Percentiles rank a stretch among this genome's conserved stretches.
phyloP scores from a whole-genome alignment of 1,139 yeast genomes.

The Candida sp. region DNA sequence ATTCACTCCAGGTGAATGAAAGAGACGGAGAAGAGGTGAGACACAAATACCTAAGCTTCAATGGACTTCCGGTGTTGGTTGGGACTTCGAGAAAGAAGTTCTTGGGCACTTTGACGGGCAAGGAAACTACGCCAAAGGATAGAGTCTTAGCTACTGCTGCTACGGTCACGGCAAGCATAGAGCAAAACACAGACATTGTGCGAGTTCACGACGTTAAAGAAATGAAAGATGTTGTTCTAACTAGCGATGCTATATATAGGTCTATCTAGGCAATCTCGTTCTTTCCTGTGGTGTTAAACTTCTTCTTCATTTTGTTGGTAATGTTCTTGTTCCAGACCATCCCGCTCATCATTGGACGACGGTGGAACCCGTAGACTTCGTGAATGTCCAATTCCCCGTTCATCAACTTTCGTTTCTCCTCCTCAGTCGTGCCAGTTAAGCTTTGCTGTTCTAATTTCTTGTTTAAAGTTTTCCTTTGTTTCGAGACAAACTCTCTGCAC shows the following conservation, averaged over 20 bases:
- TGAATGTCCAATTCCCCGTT: slow-evolving; percentile 29
- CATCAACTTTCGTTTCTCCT: slow-evolving; percentile 39
- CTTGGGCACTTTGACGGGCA: slow-evolving; percentile 68
- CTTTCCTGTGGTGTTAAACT: slow-evolving; percentile 23
- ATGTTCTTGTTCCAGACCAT: slow-evolving; percentile 61
- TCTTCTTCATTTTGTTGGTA: slow-evolving; percentile 53
- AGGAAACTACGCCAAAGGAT: slow-evolving; percentile 50
- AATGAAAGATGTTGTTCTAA: slow-evolving; percentile 61
- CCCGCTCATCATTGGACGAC: slow-evolving; percentile 57
- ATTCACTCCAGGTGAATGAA: slow-evolving; percentile 35
- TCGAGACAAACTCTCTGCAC: slow-evolving; percentile 77
- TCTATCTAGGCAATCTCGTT: slow-evolving; percentile 4
- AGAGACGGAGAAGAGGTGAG: slow-evolving; percentile 23
- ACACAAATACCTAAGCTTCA: slow-evolving; percentile 42
- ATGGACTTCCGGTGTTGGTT: slow-evolving; percentile 67
- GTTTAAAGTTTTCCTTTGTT: slow-evolving; percentile 53
- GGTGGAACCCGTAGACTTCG: slow-evolving; percentile 53
- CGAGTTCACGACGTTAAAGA: slow-evolving; percentile 87
- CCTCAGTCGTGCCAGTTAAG: slow-evolving; percentile 42
- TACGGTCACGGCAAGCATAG: slow-evolving; percentile 73
- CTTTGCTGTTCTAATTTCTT: slow-evolving; percentile 34
- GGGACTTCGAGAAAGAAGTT: slow-evolving; percentile 93
- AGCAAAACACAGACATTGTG: slow-evolving; percentile 78
- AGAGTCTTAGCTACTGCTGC: slow-evolving; percentile 83
- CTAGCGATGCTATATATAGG: slow-evolving; percentile 79